phyloP scores from a whole-genome alignment of 1,284 basidiomycete species.

The Fomitopsis palustris region DNA sequence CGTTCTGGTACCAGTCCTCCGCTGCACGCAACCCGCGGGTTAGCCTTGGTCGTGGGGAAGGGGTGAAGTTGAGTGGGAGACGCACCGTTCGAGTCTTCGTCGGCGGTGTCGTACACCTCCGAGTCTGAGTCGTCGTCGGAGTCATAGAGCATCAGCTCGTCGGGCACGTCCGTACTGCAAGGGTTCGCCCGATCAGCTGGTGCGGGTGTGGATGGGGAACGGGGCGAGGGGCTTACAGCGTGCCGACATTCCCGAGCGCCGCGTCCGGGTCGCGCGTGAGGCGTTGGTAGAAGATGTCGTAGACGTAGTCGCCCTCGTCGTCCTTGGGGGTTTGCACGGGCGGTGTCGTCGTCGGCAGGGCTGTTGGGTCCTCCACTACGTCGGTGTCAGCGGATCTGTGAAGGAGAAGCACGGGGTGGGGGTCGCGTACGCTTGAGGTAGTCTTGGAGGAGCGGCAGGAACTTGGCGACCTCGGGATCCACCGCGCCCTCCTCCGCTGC shows the following conservation, averaged over 20 bases:
- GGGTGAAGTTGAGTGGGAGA: too few species aligned
- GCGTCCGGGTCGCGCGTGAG: constrained; percentile 43
- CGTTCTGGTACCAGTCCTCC: constrained; percentile 79
- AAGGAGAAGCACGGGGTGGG: background rate
- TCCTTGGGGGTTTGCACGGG: constrained; percentile 9
- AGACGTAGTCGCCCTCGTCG: constrained; percentile 62
- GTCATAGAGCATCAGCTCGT: constrained; percentile 34
- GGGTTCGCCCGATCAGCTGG: background rate
- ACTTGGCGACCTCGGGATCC: constrained; percentile 72
- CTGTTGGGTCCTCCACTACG: constrained; percentile 2
- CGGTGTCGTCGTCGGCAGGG: constrained; percentile 12
- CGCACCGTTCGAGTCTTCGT: constrained; percentile 78
- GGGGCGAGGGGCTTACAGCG: constrained; percentile 39
- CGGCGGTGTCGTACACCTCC: constrained; percentile 69
- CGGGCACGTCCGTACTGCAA: constrained; percentile 60
- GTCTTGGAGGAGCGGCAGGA: constrained; percentile 65
- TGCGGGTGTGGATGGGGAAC: constrained; percentile 6
- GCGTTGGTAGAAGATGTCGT: constrained; percentile 74
- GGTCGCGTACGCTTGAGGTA: constrained; percentile 57
- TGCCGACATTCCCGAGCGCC: constrained; percentile 53
- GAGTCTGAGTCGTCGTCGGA: constrained; percentile 52
- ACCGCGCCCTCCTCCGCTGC: constrained; percentile 24
- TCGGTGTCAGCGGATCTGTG: background rate
- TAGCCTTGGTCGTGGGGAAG: too few species aligned
- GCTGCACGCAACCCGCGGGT: constrained; percentile 38